These are phyloP conservation scores for Kazachstania martiniae DNA, from an alignment of 805 yeast species.

Conservation along the genomic window DNA sequence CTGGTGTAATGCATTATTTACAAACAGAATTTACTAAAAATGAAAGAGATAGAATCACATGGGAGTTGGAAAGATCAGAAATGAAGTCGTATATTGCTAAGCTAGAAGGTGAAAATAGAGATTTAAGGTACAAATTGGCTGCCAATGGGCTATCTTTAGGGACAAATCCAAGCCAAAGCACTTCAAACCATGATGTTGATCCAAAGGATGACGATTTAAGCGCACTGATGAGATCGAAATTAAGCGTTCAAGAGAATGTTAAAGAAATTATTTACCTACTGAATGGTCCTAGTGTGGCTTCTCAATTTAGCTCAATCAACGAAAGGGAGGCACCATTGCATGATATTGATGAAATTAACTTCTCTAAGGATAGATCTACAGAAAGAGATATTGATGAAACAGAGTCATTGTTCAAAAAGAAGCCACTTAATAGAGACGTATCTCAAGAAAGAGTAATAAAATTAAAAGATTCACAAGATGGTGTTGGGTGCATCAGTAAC, in stretches of 20 bases:
- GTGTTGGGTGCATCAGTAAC: not conserved
- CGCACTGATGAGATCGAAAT: conserved; percentile 14
- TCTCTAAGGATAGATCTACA: conserved; percentile 6
- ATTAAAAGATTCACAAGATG: not conserved
- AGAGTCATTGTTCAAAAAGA: conserved; percentile 2
- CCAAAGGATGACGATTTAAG: no score
- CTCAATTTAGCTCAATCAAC: conserved; percentile 16
- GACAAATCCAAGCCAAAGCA: not conserved
- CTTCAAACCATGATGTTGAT: conserved; percentile 1
- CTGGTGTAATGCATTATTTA: conserved; percentile 53
- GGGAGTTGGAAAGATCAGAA: conserved; percentile 52
- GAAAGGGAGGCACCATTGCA: conserved; percentile 14
- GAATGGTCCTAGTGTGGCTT: conserved; percentile 20
- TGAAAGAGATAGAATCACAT: conserved; percentile 48
- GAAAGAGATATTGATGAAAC: not conserved
- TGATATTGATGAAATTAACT: conserved; percentile 15
- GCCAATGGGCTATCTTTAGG: not conserved
- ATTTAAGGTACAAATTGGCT: conserved; percentile 18
- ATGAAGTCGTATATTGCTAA: conserved; percentile 42
- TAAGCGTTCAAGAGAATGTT: conserved; percentile 25
- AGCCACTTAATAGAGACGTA: not conserved
- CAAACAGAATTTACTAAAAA: conserved; percentile 53
- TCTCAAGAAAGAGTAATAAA: not conserved
- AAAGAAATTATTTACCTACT: conserved; percentile 27
- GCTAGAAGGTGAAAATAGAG: conserved; percentile 43